A percentile compares a stretch with the other conserved stretches of the same genome.
These are phyloP conservation scores for Colletotrichum navitas DNA, from an alignment of 2,329 filamentous ascomycete genomes.

Conservation along the genomic window DNA sequence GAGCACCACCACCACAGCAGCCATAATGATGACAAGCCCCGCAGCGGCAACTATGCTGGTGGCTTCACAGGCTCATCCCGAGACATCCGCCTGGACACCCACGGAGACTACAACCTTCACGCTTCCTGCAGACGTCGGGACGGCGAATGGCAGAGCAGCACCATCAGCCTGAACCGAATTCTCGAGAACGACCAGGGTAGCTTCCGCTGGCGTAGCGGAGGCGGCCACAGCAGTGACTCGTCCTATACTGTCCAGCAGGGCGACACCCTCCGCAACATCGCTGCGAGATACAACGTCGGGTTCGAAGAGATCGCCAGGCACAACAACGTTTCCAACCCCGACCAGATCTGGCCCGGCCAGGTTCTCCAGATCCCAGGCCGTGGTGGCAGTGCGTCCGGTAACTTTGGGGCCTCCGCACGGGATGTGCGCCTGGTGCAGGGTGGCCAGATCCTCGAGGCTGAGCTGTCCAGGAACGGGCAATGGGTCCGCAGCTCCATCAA, in stretches of 20 bases:
- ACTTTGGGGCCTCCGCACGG: constrained; percentile 52
- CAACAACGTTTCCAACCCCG: constrained; percentile 56
- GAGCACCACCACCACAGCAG: constrained; percentile 34
- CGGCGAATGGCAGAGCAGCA: constrained; percentile 51
- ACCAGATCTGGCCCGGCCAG: constrained; percentile 59
- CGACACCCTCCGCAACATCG: constrained; percentile 57
- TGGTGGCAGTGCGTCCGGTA: constrained; percentile 45
- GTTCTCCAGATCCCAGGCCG: constrained; percentile 52
- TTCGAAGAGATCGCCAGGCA: constrained; percentile 56
- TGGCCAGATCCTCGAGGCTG: constrained; percentile 52
- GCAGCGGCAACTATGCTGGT: constrained; percentile 49
- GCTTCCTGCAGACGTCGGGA: constrained; percentile 52
- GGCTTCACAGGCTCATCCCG: constrained; percentile 49
- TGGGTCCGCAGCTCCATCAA: constrained; percentile 50
- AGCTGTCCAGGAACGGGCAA: constrained; percentile 49
- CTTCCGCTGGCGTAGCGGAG: constrained; percentile 52
- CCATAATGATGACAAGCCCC: constrained; percentile 40
- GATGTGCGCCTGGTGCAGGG: constrained; percentile 53
- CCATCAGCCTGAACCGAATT: constrained; percentile 52
- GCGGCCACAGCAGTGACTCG: constrained; percentile 43
- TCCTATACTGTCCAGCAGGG: constrained; percentile 56
- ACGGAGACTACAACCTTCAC: constrained; percentile 51
- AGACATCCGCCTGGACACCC: constrained; percentile 52
- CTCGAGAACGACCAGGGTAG: constrained; percentile 54
- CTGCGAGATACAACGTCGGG: constrained; percentile 48